Conservation (phyloP, 805 yeast genomes). For the Candida rishiriensis region DNA sequence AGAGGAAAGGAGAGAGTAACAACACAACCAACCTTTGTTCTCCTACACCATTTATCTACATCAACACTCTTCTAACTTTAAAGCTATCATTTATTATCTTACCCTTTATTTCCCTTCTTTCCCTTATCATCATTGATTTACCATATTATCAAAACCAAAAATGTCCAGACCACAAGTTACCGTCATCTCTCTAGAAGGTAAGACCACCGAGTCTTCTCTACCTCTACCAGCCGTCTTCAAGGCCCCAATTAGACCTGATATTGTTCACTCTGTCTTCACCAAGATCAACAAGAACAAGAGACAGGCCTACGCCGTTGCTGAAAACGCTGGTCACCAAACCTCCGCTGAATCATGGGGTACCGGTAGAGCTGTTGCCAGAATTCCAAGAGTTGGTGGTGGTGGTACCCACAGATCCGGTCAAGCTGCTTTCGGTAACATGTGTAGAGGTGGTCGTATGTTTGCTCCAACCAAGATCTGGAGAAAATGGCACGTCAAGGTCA, state of each 20-base stretch:
- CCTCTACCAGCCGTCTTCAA: conserved; percentile 98
- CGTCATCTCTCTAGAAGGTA: conserved; percentile 81
- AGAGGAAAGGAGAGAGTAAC: not conserved
- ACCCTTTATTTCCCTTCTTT: not conserved
- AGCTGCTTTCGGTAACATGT: conserved; percentile 99
- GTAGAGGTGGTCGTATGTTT: conserved; percentile 99
- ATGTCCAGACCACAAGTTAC: conserved; percentile 91
- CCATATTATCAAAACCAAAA: conserved; percentile 7
- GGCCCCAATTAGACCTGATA: conserved; percentile 99
- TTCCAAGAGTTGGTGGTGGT: conserved; percentile 99
- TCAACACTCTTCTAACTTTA: no score
- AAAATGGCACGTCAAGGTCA: conserved; percentile 99
- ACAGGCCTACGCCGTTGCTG: conserved; percentile 99
- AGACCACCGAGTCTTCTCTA: conserved; percentile 75
- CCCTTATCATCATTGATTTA: conserved; percentile 2
- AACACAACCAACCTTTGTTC: not conserved
- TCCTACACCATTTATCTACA: no score
- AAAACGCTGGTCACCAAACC: conserved; percentile 99
- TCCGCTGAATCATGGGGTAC: conserved; percentile 99
- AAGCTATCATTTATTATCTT: no score
- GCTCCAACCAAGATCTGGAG: conserved; percentile 99
- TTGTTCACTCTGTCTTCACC: conserved; percentile 98
- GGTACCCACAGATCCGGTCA: conserved; percentile 99
- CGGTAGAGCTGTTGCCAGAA: conserved; percentile 99
- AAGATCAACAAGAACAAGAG: conserved; percentile 99